Conservation (phyloP, 208 protist genomes). For the Crithidia expoeki region DNA sequence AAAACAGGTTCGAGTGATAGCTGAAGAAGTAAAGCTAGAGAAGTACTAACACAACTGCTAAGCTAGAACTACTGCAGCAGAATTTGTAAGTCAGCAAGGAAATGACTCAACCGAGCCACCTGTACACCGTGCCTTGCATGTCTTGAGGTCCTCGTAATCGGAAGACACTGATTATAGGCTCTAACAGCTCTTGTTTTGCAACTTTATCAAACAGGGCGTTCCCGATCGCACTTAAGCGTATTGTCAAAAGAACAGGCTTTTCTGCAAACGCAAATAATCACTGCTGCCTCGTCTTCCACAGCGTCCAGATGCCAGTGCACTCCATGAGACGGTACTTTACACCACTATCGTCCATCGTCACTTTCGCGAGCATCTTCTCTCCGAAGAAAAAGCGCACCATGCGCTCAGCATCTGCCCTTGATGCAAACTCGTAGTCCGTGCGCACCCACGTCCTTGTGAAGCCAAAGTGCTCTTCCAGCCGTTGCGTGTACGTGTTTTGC, state of each 20-base stretch:
- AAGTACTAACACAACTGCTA: no score
- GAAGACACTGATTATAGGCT: no score
- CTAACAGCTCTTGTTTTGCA: no score
- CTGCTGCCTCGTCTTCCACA: constrained; percentile 47
- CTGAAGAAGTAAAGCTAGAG: background rate
- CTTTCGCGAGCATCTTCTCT: constrained; percentile 26
- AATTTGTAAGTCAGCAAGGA: no score
- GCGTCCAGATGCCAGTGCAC: constrained; percentile 85
- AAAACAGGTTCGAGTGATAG: background rate
- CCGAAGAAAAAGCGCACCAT: constrained; percentile 89
- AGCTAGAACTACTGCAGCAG: no score
- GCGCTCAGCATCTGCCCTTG: constrained; percentile 45
- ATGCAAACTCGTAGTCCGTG: constrained; percentile 81
- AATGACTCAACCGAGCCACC: no score
- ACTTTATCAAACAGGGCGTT: no score
- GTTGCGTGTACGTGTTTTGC: constrained; percentile 62
- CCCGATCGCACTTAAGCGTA: no score
- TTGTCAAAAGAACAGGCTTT: no score
- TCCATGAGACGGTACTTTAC: constrained; percentile 51
- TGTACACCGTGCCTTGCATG: no score
- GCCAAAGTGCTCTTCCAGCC: constrained; percentile 59
- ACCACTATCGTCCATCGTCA: constrained; percentile 12
- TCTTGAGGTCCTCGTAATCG: no score
- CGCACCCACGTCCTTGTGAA: constrained; percentile 75
- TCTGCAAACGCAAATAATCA: background rate